Conservation (phyloP, 371 early-diverging fungal genomes). For the Mortierella sp. region DNA sequence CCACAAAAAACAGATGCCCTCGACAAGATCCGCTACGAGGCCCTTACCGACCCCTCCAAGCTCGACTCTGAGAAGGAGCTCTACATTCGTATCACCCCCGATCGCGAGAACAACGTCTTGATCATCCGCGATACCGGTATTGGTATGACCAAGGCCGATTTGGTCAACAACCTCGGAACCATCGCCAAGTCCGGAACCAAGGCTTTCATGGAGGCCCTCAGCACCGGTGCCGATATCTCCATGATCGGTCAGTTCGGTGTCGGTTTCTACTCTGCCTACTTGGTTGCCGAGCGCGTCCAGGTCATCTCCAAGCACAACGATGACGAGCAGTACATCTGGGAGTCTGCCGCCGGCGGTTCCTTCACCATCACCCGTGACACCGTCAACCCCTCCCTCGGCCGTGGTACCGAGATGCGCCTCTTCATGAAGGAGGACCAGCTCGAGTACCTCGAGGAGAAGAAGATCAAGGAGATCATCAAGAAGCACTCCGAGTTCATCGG, state of each 20-base stretch:
- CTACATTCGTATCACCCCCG: slow-evolving; percentile 89
- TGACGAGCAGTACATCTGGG: slow-evolving; percentile 96
- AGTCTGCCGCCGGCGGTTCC: slow-evolving; percentile 92
- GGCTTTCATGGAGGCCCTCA: slow-evolving; percentile 92
- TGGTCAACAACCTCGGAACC: slow-evolving; percentile 97
- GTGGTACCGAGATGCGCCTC: slow-evolving; percentile 93
- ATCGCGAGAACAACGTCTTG: slow-evolving; percentile 81
- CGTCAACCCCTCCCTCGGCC: slow-evolving; percentile 79
- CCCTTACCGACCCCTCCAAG: slow-evolving; percentile 84
- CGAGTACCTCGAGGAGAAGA: slow-evolving; percentile 93
- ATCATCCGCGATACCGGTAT: slow-evolving; percentile 89
- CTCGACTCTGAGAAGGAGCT: slow-evolving; percentile 85
- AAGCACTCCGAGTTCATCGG: slow-evolving; percentile 96
- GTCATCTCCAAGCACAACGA: slow-evolving; percentile 97
- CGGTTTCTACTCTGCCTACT: slow-evolving; percentile 98
- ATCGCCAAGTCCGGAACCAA: slow-evolving; percentile 98
- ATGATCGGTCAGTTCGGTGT: slow-evolving; percentile 99
- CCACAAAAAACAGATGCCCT: slow-evolving; percentile 80
- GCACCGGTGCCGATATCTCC: slow-evolving; percentile 85
- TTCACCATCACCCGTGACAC: slow-evolving; percentile 94
- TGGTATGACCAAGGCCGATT: slow-evolving; percentile 98
- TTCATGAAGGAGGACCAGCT: slow-evolving; percentile 93
- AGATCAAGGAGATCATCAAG: slow-evolving; percentile 93
- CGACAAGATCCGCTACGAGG: slow-evolving; percentile 93
- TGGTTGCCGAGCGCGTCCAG: slow-evolving; percentile 95